Percentiles rank a stretch among this genome's conserved stretches.
Conservation (phyloP, 1,139 yeast genomes). For the Diutina rugosa region DNA sequence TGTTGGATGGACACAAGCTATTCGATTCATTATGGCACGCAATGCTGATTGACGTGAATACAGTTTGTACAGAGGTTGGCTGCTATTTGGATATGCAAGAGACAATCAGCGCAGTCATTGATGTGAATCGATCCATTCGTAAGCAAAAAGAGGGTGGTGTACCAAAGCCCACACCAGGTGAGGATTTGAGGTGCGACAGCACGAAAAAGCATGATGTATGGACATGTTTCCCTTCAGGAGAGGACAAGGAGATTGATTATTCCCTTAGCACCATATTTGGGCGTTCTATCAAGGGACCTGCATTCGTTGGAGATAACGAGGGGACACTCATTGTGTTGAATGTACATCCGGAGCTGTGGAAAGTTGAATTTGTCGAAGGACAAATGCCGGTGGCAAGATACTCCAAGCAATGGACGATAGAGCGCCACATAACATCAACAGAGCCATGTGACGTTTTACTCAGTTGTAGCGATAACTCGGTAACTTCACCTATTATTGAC, state of each 20-base stretch:
- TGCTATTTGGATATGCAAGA: constrained; percentile 55
- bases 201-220: constrained; percentile 34
- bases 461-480: constrained; percentile 20
- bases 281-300: constrained; percentile 48
- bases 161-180: constrained; percentile 67
- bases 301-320: constrained; percentile 31
- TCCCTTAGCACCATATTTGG: constrained; percentile 60
- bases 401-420: background rate
- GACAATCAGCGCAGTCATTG: constrained; percentile 61
- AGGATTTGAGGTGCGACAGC: constrained; percentile 58
- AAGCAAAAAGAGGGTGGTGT: constrained; percentile 51
- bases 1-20: constrained; percentile 90
- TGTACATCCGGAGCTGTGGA: constrained; percentile 35
- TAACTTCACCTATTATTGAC: constrained; percentile 17
- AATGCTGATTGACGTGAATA: constrained; percentile 75
- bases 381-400: background rate
- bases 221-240: constrained; percentile 70
- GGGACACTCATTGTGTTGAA: constrained; percentile 28
- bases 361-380: constrained; percentile 11
- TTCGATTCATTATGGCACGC: constrained; percentile 94
- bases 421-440: background rate
- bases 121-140: constrained; percentile 54
- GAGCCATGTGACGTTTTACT: constrained; percentile 8
- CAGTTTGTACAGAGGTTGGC: constrained; percentile 26
- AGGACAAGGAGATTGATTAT: constrained; percentile 39